Base-by-base conservation (phyloP, 352 stramenopile genomes). In the Globisporangium spiculum region DNA sequence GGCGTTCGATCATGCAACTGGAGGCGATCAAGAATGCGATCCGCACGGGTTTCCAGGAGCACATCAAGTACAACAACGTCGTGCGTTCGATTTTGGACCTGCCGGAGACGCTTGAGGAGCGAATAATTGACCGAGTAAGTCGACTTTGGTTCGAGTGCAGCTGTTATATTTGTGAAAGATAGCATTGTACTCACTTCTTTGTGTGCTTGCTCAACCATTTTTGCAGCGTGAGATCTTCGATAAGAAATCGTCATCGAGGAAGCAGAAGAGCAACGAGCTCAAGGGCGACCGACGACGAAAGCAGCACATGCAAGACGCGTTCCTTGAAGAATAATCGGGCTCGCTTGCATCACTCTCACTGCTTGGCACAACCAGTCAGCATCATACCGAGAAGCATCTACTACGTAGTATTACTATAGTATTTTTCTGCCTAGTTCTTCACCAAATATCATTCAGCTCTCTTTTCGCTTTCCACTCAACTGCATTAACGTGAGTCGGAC, bases 11-110 rank as follows among this genome's bases (percentile, higher is more conserved):
- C 32, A 83, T 89, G 65, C 89, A 96, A 69, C 92, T 92, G 26
- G 85, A 94, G 70, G 84, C 82, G 5, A 80, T 96, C 72, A 94
- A 94, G 67, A 80, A 79, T 8, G 89, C 76, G 30, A 76, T 96
- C 27, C 77, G 84, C 36, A 85, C 77, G 16, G 89, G 87, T 26
- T 71, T 96, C 12, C 87, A 95, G 57, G 75, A 93, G 60, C 89
- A 96, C 58, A 89, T 96, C 68, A 95, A 95, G 75, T 95, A 91
- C 74, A 96, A 96, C 72, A 95, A 93, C 66, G 75, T 82, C n/a
- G 74, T 95, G 27, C 87, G 89, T 3, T 63, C 76, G 38, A 76
- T 96, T 53, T 65, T 96, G 36, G 86, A 94, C 60, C 68, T 96
- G 50, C 87, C 87, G 1, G 86, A 93, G 20, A 91, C 77, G 32